Conservation (phyloP, 257 asterid species). For the Fraxinus anomala region DNA sequence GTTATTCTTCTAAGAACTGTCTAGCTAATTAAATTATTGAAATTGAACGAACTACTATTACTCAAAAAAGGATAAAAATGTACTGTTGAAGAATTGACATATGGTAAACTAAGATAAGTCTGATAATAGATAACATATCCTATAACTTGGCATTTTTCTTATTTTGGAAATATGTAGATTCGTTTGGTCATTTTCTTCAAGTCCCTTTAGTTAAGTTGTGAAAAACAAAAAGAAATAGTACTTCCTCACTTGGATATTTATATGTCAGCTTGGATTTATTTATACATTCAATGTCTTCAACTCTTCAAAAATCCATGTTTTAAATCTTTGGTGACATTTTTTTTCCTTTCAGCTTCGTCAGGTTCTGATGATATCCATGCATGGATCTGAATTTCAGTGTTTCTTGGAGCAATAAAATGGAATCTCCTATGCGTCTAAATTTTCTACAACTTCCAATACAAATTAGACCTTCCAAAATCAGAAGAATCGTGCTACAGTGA, state of each 20-base stretch:
- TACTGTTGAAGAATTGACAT: slow-evolving; percentile 4
- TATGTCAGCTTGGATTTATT: not conserved
- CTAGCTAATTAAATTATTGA: too few relatives aligned
- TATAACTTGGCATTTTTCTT: not conserved
- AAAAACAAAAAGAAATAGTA: not conserved
- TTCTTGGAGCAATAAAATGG: slow-evolving; percentile 50
- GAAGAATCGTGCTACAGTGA: not conserved
- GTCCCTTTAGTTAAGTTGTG: not conserved
- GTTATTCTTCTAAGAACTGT: too few relatives aligned
- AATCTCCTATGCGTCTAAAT: slow-evolving; percentile 23
- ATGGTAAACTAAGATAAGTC: slow-evolving; percentile 6
- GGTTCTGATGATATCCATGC: slow-evolving; percentile 17
- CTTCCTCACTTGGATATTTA: not conserved
- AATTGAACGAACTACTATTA: not conserved
- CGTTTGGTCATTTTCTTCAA: slow-evolving; percentile 2
- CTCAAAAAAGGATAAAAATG: not conserved
- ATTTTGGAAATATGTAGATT: slow-evolving; percentile 1
- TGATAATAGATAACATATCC: not conserved
- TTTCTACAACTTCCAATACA: slow-evolving; percentile 55
- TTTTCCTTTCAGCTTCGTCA: not conserved
- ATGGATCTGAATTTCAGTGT: slow-evolving; percentile 57
- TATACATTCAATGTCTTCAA: too few relatives aligned
- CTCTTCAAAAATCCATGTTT: too few relatives aligned
- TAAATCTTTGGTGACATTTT: too few relatives aligned
- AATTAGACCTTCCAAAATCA: slow-evolving; percentile 37